Conservation (phyloP, 768 basidiomycete genomes). For the Hydnomerulius pinastri region DNA sequence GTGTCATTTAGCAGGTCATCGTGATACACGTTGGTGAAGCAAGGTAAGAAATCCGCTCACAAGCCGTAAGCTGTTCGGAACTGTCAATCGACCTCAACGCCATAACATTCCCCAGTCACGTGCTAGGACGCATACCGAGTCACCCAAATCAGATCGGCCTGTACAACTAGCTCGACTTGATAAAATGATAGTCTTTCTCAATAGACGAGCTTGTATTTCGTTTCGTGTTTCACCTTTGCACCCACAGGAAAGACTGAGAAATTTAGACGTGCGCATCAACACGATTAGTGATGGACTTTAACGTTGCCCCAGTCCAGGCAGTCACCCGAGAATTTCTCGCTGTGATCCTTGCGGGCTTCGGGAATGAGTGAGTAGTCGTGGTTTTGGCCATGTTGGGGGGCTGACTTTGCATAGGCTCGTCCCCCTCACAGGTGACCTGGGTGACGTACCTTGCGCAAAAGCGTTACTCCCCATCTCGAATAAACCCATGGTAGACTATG, state of each 20-base stretch:
- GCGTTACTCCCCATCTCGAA: slow-evolving; percentile 87
- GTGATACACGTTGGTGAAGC: too few species aligned
- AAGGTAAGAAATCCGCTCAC: too few species aligned
- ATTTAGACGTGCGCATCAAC: background rate
- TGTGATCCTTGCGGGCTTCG: slow-evolving; percentile 87
- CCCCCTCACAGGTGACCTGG: slow-evolving; percentile 75
- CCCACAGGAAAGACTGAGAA: background rate
- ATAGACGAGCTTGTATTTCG: too few species aligned
- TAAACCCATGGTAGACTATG: slow-evolving; percentile 82
- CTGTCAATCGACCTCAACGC: too few species aligned
- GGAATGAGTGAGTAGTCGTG: slow-evolving; percentile 67
- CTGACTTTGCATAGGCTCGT: slow-evolving; percentile 51
- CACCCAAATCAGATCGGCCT: too few species aligned
- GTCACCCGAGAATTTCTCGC: slow-evolving; percentile 82
- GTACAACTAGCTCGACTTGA: too few species aligned
- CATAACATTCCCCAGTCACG: too few species aligned
- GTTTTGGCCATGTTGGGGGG: background rate
- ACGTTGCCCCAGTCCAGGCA: slow-evolving; percentile 51
- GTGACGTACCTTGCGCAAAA: slow-evolving; percentile 83
- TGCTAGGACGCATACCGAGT: too few species aligned
- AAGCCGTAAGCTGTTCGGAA: too few species aligned
- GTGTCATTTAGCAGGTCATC: too few species aligned
- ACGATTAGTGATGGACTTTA: slow-evolving; percentile 57
- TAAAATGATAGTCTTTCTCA: too few species aligned
- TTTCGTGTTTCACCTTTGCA: background rate